Conservation (phyloP, 352 stramenopile genomes). For the Phytophthora idaei region DNA sequence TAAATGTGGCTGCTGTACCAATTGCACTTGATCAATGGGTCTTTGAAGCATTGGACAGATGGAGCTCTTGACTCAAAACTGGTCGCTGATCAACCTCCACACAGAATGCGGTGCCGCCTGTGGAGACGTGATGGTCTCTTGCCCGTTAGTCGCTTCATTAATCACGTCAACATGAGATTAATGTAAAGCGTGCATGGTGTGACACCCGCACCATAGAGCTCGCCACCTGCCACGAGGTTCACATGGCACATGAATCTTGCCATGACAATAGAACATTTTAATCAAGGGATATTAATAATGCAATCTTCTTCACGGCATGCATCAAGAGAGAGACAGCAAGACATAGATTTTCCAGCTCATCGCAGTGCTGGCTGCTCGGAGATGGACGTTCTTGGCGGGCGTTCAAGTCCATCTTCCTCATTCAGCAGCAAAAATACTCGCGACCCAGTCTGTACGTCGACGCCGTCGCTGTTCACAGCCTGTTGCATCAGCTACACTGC, state of each 20-base stretch:
- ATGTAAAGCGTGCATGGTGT: slow-evolving; percentile 6
- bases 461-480: too few species aligned
- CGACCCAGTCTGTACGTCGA: too few species aligned
- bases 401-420: slow-evolving; percentile 9
- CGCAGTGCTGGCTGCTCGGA: not conserved
- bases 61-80: too few species aligned
- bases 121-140: not conserved
- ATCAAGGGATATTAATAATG: too few species aligned
- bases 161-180: slow-evolving; percentile 10
- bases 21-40: too few species aligned
- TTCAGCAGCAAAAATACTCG: slow-evolving; percentile 10
- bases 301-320: too few species aligned
- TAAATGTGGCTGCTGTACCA: too few species aligned
- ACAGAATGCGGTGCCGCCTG: not conserved
- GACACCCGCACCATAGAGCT: not conserved
- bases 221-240: not conserved
- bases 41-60: too few species aligned
- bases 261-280: not conserved
- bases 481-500: too few species aligned
- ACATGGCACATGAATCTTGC: not conserved
- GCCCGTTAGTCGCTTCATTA: not conserved
- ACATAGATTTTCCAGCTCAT: not conserved
- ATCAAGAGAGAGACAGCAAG: slow-evolving; percentile 7
- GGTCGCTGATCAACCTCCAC: not conserved
- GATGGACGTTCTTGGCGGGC: not conserved